Conservation (phyloP, 257 asterid genomes). For the Phtheirospermum japonicum region DNA sequence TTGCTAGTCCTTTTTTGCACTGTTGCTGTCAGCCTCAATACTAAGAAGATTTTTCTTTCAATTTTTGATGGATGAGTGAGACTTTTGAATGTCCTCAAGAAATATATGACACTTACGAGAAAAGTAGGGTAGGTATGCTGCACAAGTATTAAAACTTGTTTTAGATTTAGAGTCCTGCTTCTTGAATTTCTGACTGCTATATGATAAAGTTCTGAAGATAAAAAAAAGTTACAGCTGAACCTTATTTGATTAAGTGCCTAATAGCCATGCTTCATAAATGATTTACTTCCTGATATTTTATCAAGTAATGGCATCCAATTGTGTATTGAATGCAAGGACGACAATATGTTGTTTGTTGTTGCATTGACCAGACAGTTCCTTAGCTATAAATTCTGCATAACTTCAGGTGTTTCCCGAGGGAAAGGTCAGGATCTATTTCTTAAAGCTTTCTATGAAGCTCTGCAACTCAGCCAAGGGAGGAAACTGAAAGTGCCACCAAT, state of each 20-base stretch:
- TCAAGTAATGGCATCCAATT: too few species aligned
- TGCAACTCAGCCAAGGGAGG: conserved; percentile 61
- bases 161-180: too few species aligned
- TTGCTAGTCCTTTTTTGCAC: conserved; percentile 5
- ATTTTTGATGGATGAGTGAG: not conserved
- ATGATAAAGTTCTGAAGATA: too few species aligned
- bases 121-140: too few species aligned
- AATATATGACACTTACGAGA: too few species aligned
- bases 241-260: too few species aligned
- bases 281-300: too few species aligned
- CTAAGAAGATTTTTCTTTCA: not conserved
- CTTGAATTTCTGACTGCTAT: too few species aligned
- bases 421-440: conserved; percentile 96
- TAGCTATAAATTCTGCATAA: conserved; percentile 25
- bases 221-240: not conserved
- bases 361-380: conserved; percentile 13
- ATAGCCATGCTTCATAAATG: too few species aligned
- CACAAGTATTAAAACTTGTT: too few species aligned
- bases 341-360: not conserved
- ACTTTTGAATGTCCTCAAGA: not conserved
- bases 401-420: conserved; percentile 95
- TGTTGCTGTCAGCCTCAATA: conserved; percentile 1
- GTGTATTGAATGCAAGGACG: conserved; percentile 2
- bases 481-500: conserved; percentile 64
- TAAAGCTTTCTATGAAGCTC: conserved; percentile 68